Percentiles rank a stretch among this genome's conserved stretches.
These are phyloP conservation scores for Zygosaccharomyces rouxii DNA, from an alignment of 805 yeast genomes.

Conservation along the genomic window DNA sequence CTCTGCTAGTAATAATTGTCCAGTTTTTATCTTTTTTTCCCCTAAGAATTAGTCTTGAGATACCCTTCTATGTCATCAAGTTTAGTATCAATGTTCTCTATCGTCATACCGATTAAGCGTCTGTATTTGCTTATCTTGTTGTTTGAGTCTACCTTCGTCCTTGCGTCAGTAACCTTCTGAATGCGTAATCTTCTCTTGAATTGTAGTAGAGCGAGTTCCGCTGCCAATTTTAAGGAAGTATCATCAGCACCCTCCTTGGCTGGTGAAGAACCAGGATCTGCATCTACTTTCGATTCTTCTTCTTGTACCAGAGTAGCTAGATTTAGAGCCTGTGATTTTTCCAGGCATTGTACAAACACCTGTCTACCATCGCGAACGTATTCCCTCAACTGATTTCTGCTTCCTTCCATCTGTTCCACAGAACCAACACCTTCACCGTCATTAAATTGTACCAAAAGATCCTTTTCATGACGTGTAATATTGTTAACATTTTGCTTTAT, in stretches of 20 bases:
- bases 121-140: slow-evolving; percentile 74
- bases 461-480: slow-evolving; percentile 11
- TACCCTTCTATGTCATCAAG: slow-evolving; percentile 69
- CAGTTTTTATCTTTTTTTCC: not conserved
- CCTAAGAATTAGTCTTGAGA: slow-evolving; percentile 22
- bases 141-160: slow-evolving; percentile 41
- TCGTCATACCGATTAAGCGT: slow-evolving; percentile 68
- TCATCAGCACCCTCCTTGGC: slow-evolving; percentile 7
- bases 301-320: slow-evolving; percentile 54
- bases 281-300: slow-evolving; percentile 39
- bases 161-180: slow-evolving; percentile 48
- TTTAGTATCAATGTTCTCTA: slow-evolving; percentile 75
- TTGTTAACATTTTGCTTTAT: slow-evolving; percentile 12
- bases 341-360: slow-evolving; percentile 38
- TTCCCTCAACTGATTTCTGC: slow-evolving; percentile 7
- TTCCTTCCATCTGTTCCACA: slow-evolving; percentile 16
- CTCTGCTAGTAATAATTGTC: not conserved
- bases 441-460: slow-evolving; percentile 10
- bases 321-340: slow-evolving; percentile 60
- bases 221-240: slow-evolving; percentile 26
- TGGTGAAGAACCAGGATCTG: slow-evolving; percentile 13
- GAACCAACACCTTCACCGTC: slow-evolving; percentile 8
- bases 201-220: slow-evolving; percentile 52
- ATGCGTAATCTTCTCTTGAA: slow-evolving; percentile 42
- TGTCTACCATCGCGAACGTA: slow-evolving; percentile 10